These are phyloP conservation scores for Paraphaeosphaeria minitans DNA, from an alignment of 2,329 filamentous ascomycete genomes.

Conservation along the genomic window DNA sequence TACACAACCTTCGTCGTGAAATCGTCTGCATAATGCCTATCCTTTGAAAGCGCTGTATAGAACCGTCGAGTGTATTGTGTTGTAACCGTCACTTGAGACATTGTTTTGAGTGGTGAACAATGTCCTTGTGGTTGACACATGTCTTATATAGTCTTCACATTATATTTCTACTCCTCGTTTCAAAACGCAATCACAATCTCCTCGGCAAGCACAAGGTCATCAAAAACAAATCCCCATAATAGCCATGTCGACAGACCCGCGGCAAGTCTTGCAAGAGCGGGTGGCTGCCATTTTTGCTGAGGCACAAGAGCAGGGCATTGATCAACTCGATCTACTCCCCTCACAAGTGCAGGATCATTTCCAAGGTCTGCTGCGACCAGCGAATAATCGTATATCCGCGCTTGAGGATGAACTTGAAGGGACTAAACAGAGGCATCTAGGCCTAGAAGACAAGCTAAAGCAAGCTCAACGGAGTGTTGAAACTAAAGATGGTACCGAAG, in stretches of 20 bases:
- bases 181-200: not conserved
- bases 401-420: constrained; percentile 1
- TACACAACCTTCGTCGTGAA: not conserved
- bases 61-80: not conserved
- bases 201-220: not conserved
- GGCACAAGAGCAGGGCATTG: not conserved
- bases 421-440: not conserved
- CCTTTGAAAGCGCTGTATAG: not conserved
- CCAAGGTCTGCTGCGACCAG: not conserved
- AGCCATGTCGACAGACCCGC: not conserved
- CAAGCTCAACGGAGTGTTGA: constrained; percentile 5
- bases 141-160: not conserved
- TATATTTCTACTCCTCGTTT: not conserved
- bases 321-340: not conserved
- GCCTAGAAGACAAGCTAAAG: not conserved
- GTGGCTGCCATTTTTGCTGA: not conserved
- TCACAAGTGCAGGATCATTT: not conserved
- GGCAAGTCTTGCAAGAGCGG: not conserved
- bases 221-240: not conserved
- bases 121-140: not conserved
- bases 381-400: not conserved
- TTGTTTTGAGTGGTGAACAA: not conserved
- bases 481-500: not conserved
- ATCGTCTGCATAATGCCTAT: too few relatives aligned
- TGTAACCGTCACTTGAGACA: not conserved